These are phyloP conservation scores for Colletotrichum cuscutae DNA, from an alignment of 2,329 filamentous ascomycete genomes.

Conservation along the genomic window DNA sequence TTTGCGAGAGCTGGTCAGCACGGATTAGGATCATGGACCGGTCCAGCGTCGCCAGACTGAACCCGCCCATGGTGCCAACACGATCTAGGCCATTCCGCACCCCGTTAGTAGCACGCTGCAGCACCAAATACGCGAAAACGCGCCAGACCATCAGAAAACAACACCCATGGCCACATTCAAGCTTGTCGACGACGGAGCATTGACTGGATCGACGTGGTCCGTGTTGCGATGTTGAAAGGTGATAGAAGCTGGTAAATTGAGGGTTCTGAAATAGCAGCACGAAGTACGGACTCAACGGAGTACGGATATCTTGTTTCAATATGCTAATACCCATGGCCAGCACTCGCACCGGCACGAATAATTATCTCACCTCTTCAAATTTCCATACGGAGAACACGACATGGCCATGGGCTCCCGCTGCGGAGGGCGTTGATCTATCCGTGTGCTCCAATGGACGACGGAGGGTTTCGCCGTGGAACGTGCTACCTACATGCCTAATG, in stretches of 20 bases:
- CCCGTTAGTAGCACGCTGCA: not conserved
- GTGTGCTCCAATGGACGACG: not conserved
- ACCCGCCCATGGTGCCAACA: not conserved
- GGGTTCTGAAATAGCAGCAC: conserved; percentile 7
- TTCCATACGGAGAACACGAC: not conserved
- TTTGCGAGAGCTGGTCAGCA: not conserved
- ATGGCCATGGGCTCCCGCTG: conserved; percentile 2
- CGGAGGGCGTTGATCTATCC: conserved; percentile 24
- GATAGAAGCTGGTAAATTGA: conserved; percentile 6
- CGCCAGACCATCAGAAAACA: not conserved
- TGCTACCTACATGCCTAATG: not conserved
- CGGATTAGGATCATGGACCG: conserved; percentile 13
- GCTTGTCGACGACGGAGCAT: not conserved
- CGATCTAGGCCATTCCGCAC: not conserved
- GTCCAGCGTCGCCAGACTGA: not conserved
- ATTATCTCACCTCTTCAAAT: not conserved
- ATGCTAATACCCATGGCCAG: not conserved
- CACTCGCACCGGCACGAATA: not conserved
- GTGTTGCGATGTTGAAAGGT: not conserved
- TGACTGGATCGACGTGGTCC: not conserved
- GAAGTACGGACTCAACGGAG: not conserved
- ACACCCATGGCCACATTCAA: not conserved
- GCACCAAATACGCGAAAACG: not conserved
- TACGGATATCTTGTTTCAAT: not conserved
- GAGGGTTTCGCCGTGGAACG: conserved; percentile 22